These are phyloP conservation scores for Vishniacozyma victoriae DNA, from an alignment of 768 basidiomycete genomes.

Conservation along the genomic window DNA sequence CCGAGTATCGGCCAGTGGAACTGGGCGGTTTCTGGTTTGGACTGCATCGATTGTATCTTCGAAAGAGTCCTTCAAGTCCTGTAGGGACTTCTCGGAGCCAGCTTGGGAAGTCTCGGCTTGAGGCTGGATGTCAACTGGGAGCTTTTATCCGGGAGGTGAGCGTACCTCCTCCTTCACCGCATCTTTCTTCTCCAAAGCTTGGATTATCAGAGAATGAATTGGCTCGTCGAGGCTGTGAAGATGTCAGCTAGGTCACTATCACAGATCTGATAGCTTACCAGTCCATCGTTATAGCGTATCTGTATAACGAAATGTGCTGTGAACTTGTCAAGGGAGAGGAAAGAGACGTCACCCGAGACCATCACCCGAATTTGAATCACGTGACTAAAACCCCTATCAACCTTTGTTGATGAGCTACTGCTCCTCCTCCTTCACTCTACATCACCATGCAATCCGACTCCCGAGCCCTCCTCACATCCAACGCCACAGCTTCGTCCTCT, in stretches of 20 bases:
- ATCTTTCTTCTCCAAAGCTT: not conserved
- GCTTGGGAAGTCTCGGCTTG: not conserved
- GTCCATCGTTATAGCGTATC: slow-evolving; percentile 27
- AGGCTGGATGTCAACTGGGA: no score
- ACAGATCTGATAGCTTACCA: slow-evolving; percentile 14
- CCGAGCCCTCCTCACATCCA: slow-evolving; percentile 1
- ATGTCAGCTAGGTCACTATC: not conserved
- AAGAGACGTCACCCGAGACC: no score
- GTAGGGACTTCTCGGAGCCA: slow-evolving; percentile 52
- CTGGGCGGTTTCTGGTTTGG: no score
- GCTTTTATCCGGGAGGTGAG: no score
- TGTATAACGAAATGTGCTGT: no score
- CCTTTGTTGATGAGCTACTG: no score
- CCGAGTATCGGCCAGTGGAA: slow-evolving; percentile 76
- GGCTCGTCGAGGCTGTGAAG: slow-evolving; percentile 37
- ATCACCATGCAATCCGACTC: slow-evolving; percentile 8
- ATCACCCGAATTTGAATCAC: no score
- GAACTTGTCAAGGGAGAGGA: not conserved
- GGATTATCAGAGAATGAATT: slow-evolving; percentile 39
- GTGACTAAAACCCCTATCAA: no score
- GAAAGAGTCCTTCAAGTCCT: slow-evolving; percentile 61
- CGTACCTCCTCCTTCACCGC: not conserved
- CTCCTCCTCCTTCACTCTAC: not conserved
- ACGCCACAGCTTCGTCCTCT: slow-evolving; percentile 9
- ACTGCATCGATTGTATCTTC: no score